These are phyloP conservation scores for Amoeboaphelidium protococcarum DNA, from an alignment of 371 early-diverging fungal genomes.

Conservation along the genomic window DNA sequence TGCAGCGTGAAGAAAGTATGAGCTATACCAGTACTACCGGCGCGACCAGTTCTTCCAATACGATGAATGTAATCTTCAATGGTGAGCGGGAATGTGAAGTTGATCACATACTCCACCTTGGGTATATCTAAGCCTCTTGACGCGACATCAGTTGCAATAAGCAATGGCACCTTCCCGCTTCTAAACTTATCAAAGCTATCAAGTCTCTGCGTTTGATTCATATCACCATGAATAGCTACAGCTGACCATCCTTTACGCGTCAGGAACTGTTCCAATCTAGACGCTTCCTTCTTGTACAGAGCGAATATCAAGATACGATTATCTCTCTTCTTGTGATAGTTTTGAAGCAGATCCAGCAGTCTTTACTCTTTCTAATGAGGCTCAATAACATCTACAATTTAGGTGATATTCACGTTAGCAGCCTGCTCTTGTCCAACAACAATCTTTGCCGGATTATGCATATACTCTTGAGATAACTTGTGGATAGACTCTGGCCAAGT, in stretches of 20 bases:
- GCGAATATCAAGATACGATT: slow-evolving; percentile 72
- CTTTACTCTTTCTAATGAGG: slow-evolving; percentile 47
- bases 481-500: slow-evolving; percentile 50
- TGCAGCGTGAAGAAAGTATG: slow-evolving; percentile 81
- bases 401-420: slow-evolving; percentile 69
- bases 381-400: slow-evolving; percentile 70
- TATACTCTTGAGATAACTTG: slow-evolving; percentile 54
- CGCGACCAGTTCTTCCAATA: slow-evolving; percentile 89
- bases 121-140: slow-evolving; percentile 87
- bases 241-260: slow-evolving; percentile 48
- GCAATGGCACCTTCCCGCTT: slow-evolving; percentile 33
- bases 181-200: slow-evolving; percentile 39
- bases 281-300: slow-evolving; percentile 80
- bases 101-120: slow-evolving; percentile 90
- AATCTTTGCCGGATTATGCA: slow-evolving; percentile 58
- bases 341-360: slow-evolving; percentile 43
- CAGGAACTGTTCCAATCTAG: slow-evolving; percentile 39
- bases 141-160: slow-evolving; percentile 84
- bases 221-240: slow-evolving; percentile 58
- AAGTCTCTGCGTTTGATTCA: slow-evolving; percentile 36
- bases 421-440: slow-evolving; percentile 78
- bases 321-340: slow-evolving; percentile 43
- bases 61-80: slow-evolving; percentile 86
- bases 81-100: slow-evolving; percentile 86
- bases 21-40: slow-evolving; percentile 65